Base-by-base conservation (phyloP, 495 filamentous ascomycete genomes). In the Polyplosphaeria fusca region DNA sequence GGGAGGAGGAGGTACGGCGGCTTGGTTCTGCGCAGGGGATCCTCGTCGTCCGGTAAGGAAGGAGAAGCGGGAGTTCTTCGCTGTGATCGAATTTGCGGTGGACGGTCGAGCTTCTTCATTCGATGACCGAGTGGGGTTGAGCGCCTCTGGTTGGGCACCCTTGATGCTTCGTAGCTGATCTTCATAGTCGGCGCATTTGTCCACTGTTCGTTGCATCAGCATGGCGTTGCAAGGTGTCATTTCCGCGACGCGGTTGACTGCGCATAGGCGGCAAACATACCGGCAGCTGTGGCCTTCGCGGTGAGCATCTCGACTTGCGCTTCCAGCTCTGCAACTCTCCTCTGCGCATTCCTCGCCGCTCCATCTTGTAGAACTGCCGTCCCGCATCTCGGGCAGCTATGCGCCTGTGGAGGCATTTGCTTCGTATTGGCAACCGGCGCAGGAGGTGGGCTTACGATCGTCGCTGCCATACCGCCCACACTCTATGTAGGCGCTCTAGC, bases 171-270 rank as follows among this genome's bases (percentile, higher is more conserved):
- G 79, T 5, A 95, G 72, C 72, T 95, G 89, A 69, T 94, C 88
- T 79, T 98, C 93, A 79, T 96, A 96, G 74, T 95, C 88, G 67
- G 90, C 87, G 71, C 90, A 84, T 75, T 89, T 87, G 73, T 90
- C 84, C 52, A 77, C 80, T 83, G 62, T 66, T 27, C 26, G 42
- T 58, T 12, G 41, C 26, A 41, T 52, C 7, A 45, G 52, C 20
- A 38, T 52, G 39, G 42, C 19, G 48, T 24, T 16, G 14, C 13
- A 26, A 38, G 23, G 19, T 42, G 20, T 39, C 18, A 23, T 22
- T 9, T 42, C 9, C 9, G 39, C 11, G 39, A 42, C 9, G 19
- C 18, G 11, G 19, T 20, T 35, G 30, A 7, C 30, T 35, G 30
- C 14, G 7, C 7, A 35, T 14, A 35, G 14, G 30, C 14, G 52